Conservation (phyloP, 1,284 basidiomycete genomes). For the Gomphus bonarii region DNA sequence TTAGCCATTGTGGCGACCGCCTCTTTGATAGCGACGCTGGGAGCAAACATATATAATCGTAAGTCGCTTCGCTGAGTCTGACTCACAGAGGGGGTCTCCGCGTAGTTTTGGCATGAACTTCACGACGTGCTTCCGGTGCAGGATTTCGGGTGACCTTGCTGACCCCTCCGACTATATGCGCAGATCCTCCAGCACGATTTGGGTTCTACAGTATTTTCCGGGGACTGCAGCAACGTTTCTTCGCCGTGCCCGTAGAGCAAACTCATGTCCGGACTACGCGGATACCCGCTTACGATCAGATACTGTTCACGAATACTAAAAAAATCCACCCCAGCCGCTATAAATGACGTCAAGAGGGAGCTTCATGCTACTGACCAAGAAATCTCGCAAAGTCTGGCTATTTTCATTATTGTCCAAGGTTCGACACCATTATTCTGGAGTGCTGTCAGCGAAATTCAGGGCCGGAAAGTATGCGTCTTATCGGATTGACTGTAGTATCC, state of each 20-base stretch:
- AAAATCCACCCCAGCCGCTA: conserved; percentile 36
- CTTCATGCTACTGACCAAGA: conserved; percentile 56
- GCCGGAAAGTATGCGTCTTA: conserved; percentile 50
- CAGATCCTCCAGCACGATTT: no score
- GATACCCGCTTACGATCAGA: not conserved
- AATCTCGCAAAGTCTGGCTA: conserved; percentile 63
- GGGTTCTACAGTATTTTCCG: not conserved
- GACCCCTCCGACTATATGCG: not conserved
- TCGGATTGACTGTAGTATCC: conserved; percentile 1
- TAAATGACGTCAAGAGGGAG: conserved; percentile 53
- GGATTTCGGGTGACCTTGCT: not conserved
- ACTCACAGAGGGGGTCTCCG: not conserved
- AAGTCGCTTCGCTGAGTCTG: conserved; percentile 17
- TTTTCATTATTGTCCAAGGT: conserved; percentile 78
- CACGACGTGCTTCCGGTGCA: not conserved
- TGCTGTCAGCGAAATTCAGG: conserved; percentile 67
- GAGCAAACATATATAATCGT: conserved; percentile 63
- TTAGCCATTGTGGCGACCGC: conserved; percentile 50
- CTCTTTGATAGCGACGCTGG: conserved; percentile 59
- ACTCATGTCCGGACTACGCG: not conserved
- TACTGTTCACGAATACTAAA: not conserved
- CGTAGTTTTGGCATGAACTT: not conserved
- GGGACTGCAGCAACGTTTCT: not conserved
- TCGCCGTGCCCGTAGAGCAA: not conserved
- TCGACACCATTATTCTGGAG: conserved; percentile 61